A percentile compares a stretch with the other conserved stretches of the same genome.
Conservation (phyloP, 495 filamentous ascomycete species). For the Niebla homalea region DNA sequence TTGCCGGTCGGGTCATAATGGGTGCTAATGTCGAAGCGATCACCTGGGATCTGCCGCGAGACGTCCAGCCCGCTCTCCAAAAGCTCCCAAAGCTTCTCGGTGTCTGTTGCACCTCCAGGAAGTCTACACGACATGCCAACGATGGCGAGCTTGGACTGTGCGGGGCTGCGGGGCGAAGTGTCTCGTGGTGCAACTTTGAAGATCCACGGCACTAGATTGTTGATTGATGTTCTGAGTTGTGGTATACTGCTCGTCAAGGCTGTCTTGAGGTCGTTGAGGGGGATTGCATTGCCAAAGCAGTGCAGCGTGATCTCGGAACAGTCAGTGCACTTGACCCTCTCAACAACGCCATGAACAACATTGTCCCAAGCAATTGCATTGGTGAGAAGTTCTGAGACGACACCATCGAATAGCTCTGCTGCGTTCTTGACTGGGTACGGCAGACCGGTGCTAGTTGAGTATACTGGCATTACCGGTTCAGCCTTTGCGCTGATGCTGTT, state of each 20-base stretch:
- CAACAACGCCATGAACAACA: not conserved
- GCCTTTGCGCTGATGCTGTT: not conserved
- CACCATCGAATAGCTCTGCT: not conserved
- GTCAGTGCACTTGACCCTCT: not conserved
- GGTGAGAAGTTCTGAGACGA: not conserved
- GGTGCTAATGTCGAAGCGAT: conserved; percentile 16
- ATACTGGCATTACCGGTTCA: not conserved
- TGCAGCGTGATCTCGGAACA: not conserved
- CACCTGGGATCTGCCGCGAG: conserved; percentile 19
- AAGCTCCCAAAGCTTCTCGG: conserved; percentile 29
- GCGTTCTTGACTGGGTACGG: not conserved
- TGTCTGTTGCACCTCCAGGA: conserved; percentile 21
- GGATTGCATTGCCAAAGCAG: not conserved
- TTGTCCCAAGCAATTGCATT: conserved; percentile 1
- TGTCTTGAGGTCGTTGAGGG: not conserved
- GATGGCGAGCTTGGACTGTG: conserved; percentile 28
- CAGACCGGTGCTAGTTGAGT: not conserved
- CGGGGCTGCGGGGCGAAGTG: conserved; percentile 14
- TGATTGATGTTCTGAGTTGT: not conserved
- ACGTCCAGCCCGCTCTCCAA: conserved; percentile 29
- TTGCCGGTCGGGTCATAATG: conserved; percentile 21
- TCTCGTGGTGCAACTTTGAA: too few species aligned
- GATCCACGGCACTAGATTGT: not conserved
- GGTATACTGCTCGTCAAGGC: not conserved
- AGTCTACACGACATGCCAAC: conserved; percentile 30